A percentile compares a stretch with the other conserved stretches of the same genome.
Evolutionary conservation across 1,284 basidiomycete genomes (phyloP).

Genomic region (Naganishia liquefaciens): DNA sequence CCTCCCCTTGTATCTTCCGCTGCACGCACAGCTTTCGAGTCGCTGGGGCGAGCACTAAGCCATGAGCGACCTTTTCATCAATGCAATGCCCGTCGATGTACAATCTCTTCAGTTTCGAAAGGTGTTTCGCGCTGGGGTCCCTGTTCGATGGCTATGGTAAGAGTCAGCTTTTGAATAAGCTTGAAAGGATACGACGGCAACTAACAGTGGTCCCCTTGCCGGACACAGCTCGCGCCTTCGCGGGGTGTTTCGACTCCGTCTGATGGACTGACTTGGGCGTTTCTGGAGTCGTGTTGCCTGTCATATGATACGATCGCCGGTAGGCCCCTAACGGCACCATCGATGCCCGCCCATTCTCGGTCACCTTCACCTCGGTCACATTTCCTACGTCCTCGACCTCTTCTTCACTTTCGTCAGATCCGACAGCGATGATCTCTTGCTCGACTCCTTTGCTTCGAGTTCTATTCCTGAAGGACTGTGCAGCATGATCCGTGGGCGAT

Average conservation of each 20-base stretch:
- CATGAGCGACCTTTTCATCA: neutral
- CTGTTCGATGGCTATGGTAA: neutral
- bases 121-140: neutral
- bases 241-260: no score
- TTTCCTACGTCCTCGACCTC: neutral
- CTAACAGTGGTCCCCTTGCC: no score
- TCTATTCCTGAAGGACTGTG: neutral
- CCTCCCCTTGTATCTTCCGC: slow-evolving; percentile 1
- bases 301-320: no score
- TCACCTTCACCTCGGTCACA: no score
- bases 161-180: no score
- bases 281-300: no score
- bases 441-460: no score
- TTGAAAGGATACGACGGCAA: no score
- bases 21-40: neutral
- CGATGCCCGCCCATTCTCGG: no score
- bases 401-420: neutral
- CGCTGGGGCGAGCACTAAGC: neutral
- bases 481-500: neutral
- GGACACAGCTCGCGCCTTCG: no score
- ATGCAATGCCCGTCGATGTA: slow-evolving; percentile 1
- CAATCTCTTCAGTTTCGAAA: neutral
- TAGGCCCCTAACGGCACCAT: no score
- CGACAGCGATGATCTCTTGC: neutral
- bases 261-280: no score